phyloP scores from a whole-genome alignment of 371 early-diverging fungal species.

The Neoconidiobolus thromboides region DNA sequence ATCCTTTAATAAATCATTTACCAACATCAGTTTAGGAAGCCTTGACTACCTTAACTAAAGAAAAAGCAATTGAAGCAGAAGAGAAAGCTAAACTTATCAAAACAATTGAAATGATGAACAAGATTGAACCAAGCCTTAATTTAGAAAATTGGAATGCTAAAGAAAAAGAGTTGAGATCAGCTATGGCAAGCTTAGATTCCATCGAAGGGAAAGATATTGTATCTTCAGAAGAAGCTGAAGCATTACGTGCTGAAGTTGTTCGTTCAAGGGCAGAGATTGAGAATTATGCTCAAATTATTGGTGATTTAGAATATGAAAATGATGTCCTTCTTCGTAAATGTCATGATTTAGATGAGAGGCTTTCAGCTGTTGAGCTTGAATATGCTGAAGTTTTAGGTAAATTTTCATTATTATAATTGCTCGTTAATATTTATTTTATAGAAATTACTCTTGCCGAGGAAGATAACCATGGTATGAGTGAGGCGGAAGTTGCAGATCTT shows the following conservation, averaged over 20 bases:
- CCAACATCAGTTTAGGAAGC: neutral
- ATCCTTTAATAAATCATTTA: neutral
- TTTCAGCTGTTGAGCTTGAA: constrained; percentile 56
- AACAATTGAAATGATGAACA: constrained; percentile 70
- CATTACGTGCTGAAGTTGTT: constrained; percentile 59
- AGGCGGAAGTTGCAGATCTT: constrained; percentile 53
- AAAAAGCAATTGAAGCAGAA: constrained; percentile 31
- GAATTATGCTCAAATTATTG: constrained; percentile 44
- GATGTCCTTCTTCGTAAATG: constrained; percentile 35
- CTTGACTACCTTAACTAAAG: constrained; percentile 24
- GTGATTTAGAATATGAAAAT: constrained; percentile 40
- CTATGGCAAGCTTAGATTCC: constrained; percentile 38
- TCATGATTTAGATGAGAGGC: constrained; percentile 51
- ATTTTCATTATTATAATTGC: neutral
- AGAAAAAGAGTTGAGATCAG: constrained; percentile 49
- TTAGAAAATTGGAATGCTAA: constrained; percentile 43
- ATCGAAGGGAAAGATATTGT: constrained; percentile 23
- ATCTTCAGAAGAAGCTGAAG: constrained; percentile 44
- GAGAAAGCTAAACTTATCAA: constrained; percentile 61
- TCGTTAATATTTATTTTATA: neutral
- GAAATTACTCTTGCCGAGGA: constrained; percentile 86
- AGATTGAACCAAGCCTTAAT: constrained; percentile 38
- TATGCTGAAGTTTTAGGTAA: constrained; percentile 65
- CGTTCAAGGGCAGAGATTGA: constrained; percentile 43
- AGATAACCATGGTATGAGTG: constrained; percentile 44